A percentile compares a stretch with the other conserved stretches of the same genome.
Evolutionary conservation across 208 protist genomes (phyloP).

Genomic region (Trichomonas gallinae): DNA sequence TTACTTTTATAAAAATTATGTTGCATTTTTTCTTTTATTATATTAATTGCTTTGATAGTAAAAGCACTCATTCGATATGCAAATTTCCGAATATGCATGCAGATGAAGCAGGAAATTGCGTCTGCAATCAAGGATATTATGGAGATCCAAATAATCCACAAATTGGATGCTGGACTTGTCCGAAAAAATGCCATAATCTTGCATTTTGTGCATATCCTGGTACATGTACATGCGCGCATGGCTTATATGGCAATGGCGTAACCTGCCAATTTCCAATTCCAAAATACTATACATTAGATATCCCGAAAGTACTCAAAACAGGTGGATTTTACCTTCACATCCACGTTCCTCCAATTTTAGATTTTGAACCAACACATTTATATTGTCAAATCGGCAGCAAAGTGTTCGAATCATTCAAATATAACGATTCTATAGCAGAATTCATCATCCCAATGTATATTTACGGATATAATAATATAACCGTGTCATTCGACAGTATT

Average conservation of each 20-base stretch:
- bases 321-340: background rate
- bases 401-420: background rate
- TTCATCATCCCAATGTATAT: background rate
- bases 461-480: background rate
- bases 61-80: background rate
- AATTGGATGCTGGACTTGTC: background rate
- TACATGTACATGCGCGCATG: background rate
- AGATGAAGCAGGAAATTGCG: background rate
- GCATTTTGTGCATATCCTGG: background rate
- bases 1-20: too few relatives aligned
- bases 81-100: background rate
- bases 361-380: background rate
- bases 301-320: background rate
- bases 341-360: background rate
- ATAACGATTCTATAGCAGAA: background rate
- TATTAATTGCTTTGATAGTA: too few relatives aligned
- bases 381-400: background rate
- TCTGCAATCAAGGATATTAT: background rate
- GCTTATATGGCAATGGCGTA: background rate
- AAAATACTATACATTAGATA: background rate
- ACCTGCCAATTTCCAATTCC: background rate
- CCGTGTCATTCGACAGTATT: background rate
- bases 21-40: too few relatives aligned
- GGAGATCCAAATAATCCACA: background rate
- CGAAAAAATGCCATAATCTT: background rate